Evolutionary conservation across 139 green algal genomes (phyloP).

Genomic region (Auxenochlorella protothecoides): DNA sequence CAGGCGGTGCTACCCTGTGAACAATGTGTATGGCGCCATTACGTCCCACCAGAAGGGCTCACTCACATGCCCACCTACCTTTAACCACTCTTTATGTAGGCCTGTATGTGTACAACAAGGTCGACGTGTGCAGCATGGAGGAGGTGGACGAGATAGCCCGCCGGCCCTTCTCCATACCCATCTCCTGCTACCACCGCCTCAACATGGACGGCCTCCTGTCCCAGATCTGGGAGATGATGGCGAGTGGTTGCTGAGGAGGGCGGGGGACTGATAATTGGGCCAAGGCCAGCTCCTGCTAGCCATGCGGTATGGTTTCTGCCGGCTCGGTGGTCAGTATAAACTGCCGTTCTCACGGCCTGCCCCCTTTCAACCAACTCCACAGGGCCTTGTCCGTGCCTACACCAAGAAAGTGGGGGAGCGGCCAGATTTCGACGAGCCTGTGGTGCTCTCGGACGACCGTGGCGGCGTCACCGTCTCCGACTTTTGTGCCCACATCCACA

Average conservation of each 20-base stretch:
- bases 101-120: constrained; percentile 99
- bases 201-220: constrained; percentile 89
- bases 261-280: too few species aligned
- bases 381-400: constrained; percentile 80
- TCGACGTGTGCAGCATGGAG: constrained; percentile 72
- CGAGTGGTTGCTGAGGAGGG: constrained; percentile 12
- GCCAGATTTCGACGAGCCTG: constrained; percentile 91
- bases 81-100: constrained; percentile 1
- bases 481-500: constrained; percentile 81
- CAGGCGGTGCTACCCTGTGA: too few species aligned
- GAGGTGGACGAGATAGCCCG: constrained; percentile 88
- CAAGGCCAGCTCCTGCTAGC: too few species aligned
- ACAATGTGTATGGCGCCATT: too few species aligned
- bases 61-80: too few species aligned
- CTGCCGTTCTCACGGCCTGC: too few species aligned
- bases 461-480: constrained; percentile 78
- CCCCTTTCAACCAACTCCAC: not conserved
- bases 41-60: too few species aligned
- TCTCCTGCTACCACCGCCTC: constrained; percentile 74
- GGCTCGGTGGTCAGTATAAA: too few species aligned
- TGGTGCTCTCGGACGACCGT: constrained; percentile 78
- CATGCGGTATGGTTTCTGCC: too few species aligned
- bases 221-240: constrained; percentile 96
- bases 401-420: constrained; percentile 90
- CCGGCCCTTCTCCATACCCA: constrained; percentile 70